Percentiles rank a stretch among this genome's conserved stretches.
These are phyloP conservation scores for Kwoniella bestiolae DNA, from an alignment of 768 basidiomycete species.

Conservation along the genomic window DNA sequence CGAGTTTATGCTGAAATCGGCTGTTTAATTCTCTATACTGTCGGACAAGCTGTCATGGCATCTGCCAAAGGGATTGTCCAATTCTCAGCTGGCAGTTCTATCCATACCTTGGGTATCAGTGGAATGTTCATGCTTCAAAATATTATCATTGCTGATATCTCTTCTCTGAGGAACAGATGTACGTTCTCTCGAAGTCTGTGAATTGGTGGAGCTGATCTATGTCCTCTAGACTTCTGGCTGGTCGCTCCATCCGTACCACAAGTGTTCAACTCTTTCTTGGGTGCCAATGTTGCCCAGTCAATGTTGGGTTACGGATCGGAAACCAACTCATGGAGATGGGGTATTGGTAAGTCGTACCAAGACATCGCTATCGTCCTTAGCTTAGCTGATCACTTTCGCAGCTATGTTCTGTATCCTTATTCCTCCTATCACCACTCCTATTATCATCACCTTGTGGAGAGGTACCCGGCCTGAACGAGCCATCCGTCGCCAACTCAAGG, in stretches of 20 bases:
- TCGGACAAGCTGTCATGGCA: constrained; percentile 51
- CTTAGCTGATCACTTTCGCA: not conserved
- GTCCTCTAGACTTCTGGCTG: constrained; percentile 43
- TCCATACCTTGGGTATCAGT: constrained; percentile 54
- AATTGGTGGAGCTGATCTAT: not conserved
- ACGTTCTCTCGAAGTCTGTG: not conserved
- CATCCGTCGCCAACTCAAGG: constrained; percentile 20
- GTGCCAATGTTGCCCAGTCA: constrained; percentile 38
- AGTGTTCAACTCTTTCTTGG: constrained; percentile 54
- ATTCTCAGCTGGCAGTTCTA: constrained; percentile 44
- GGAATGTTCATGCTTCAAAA: constrained; percentile 50
- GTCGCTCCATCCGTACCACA: constrained; percentile 53
- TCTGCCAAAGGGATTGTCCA: constrained; percentile 38
- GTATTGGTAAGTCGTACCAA: constrained; percentile 38
- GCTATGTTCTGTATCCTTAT: constrained; percentile 53
- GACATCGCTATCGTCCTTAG: not conserved
- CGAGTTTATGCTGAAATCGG: constrained; percentile 50
- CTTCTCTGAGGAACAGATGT: constrained; percentile 39
- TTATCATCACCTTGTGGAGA: constrained; percentile 47
- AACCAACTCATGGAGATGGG: constrained; percentile 41
- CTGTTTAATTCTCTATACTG: constrained; percentile 51
- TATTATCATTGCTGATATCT: constrained; percentile 45
- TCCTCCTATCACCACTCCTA: constrained; percentile 48
- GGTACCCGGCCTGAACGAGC: constrained; percentile 21
- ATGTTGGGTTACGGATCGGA: constrained; percentile 31